Base-by-base conservation (phyloP, 2,329 filamentous ascomycete species). In the Fusarium virguliforme region DNA sequence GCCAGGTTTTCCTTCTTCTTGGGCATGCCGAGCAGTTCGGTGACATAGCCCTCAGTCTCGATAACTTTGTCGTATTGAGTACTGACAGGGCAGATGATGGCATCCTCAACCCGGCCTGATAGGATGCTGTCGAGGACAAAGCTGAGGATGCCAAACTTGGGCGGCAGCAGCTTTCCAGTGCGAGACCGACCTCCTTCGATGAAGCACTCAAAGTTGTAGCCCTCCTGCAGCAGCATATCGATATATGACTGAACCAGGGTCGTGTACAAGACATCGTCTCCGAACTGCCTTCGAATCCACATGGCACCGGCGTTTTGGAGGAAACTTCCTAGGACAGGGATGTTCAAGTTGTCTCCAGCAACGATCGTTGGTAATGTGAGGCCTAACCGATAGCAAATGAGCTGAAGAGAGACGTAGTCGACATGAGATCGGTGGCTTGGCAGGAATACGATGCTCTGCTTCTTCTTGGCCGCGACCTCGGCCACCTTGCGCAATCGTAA, bases 61-160 rank as follows among this genome's bases (percentile, higher is more conserved):
- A 99, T 97, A 62, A 99, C 96, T 79, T 98, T 99, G 85, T 99
- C 96, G 78, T 99, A 99, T 79, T 99, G 96, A 1, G 95, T 98
- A 80, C 93, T 97, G 50, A 99, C 96, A 0, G 96, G 96, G 74
- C 95, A 97, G 58, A 99, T 94, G 43, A 98, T 93, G 34, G 94
- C 91, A 80, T 99, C 96, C 51, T 97, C 86, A 0, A 97, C 94
- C 7, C 95, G 88, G 1, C 95, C 94, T 0, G 94, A 97, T 6
- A 98, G 83, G 13, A 99, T 86, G 73, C 94, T 97, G 74, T 99
- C 96, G 18, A 99, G 84, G 40, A 98, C 88, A 75, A 98, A 99
- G 76, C 90, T 93, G 30, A 99, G 83, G 65, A 99, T 98, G 9
- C 96, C 96, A 72, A 98, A 98, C 78, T 98, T 98, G 1, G 96